Base-by-base conservation (phyloP, 2,329 filamentous ascomycete genomes). In the Stylonectria norvegica region DNA sequence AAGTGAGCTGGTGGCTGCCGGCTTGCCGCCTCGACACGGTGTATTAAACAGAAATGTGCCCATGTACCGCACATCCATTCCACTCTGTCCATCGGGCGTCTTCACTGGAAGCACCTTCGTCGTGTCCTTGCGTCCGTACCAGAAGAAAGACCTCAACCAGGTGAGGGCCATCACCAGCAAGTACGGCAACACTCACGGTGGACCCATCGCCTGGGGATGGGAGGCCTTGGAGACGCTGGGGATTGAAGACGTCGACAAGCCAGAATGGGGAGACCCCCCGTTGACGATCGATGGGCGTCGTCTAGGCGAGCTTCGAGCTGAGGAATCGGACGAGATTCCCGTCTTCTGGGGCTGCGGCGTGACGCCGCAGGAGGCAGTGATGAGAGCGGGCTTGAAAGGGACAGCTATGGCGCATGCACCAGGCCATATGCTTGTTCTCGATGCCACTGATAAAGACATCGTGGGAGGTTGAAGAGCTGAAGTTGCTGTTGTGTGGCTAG, bases 301-400 rank as follows among this genome's bases (percentile, higher is more conserved):
- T 17, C 46, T 66, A 10, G 57, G 61, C 18, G 40, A 57, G 2
- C 49, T 57, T 12, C 60, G 58, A 11, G 60, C 61, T 15, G 62
- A 68, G 11, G 65, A 71, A 11, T 41, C 34, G 1, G 55, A 50
- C 2, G 64, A 71, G 18, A 65, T 81, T 20, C 76, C 76, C 0
- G 71, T 79, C 4, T 80, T 80, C 48, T 78, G 80, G 78, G 81
- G 77, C 0, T 85, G 80, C 53, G 80, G 80, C 22, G 79, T 84
- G 9, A 84, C 81, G 25, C 79, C 81, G 2, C 80, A 84, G 54
- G 74, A 81, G 53, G 79, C 78, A 11, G 76, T 84, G 1, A 73
- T 81, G 69, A 67, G 65, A 41, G 76, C 78, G 5, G 62, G 58
- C 6, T 52, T 81, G 32, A 53, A 74, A 33, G 81, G 81, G 0